Evolutionary conservation across 805 yeast species (phyloP).

Genomic region (Barnettozyma vustinii): DNA sequence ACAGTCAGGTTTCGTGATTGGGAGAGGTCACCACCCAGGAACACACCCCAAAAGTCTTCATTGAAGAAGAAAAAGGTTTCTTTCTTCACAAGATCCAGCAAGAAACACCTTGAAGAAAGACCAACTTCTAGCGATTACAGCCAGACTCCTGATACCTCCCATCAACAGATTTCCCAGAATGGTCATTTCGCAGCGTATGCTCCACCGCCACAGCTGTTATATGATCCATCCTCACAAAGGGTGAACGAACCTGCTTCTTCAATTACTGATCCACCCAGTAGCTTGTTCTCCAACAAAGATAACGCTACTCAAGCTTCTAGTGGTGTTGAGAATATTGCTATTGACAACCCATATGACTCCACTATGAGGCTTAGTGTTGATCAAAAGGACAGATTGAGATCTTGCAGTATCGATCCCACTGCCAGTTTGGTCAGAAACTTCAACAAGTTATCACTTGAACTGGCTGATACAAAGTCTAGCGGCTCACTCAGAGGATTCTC

Average conservation of each 20-base stretch:
- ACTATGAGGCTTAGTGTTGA: neutral
- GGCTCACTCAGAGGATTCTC: constrained; percentile 2
- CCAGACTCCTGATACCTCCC: constrained; percentile 19
- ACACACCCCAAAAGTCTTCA: neutral
- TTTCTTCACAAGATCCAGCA: neutral
- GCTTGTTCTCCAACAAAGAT: constrained; percentile 5
- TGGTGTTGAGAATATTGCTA: neutral
- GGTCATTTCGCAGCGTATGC: neutral
- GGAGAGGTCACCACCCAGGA: constrained; percentile 2
- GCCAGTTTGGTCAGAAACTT: constrained; percentile 1
- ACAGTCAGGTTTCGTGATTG: constrained; percentile 8
- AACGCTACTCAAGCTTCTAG: neutral
- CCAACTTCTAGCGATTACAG: constrained; percentile 23
- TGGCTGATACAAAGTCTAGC: neutral
- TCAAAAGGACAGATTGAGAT: neutral
- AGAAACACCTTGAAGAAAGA: neutral
- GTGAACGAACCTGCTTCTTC: neutral
- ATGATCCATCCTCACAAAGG: neutral
- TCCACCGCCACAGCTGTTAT: neutral
- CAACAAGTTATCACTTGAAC: neutral
- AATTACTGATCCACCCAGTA: constrained; percentile 2
- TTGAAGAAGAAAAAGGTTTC: constrained; percentile 3
- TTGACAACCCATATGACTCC: neutral
- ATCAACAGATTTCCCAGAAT: neutral
- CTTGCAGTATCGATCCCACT: neutral